Evolutionary conservation across 176 grass and related monocot species (phyloP).

Genomic region (Panicum miliaceum): DNA sequence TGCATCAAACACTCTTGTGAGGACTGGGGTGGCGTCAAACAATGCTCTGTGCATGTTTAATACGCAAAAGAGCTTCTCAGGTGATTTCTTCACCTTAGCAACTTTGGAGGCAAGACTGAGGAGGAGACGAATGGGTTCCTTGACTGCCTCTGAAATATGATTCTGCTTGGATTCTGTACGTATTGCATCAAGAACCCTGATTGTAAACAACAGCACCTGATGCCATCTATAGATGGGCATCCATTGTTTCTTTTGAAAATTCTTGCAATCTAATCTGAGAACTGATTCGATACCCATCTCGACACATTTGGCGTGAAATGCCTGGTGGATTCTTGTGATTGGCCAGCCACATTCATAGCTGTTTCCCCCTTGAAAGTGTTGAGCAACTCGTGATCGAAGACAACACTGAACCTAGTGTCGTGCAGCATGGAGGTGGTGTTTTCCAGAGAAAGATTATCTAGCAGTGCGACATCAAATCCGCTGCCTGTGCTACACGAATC

Average conservation of each 20-base stretch:
- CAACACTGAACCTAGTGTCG: neutral
- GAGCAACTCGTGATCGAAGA: neutral
- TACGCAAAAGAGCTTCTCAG: neutral
- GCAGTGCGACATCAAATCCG: neutral
- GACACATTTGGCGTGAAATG: neutral
- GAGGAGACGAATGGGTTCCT: neutral
- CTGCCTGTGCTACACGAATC: neutral
- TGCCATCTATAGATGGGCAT: neutral
- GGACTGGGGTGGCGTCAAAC: neutral
- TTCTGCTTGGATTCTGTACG: neutral
- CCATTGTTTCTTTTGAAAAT: neutral
- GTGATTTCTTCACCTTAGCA: neutral
- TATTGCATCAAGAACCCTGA: neutral
- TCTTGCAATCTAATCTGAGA: neutral
- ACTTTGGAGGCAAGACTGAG: neutral
- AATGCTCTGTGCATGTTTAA: neutral
- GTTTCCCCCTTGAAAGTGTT: neutral
- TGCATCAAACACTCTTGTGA: neutral
- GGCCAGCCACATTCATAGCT: neutral
- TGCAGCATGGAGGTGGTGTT: neutral
- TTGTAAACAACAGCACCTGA: neutral
- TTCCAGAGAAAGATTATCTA: neutral
- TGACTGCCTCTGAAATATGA: neutral
- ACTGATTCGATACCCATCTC: neutral
- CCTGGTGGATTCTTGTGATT: neutral